A percentile compares a stretch with the other conserved stretches of the same genome.
Evolutionary conservation across 2,329 filamentous ascomycete species (phyloP).

Genomic region (Fusarium setosum): DNA sequence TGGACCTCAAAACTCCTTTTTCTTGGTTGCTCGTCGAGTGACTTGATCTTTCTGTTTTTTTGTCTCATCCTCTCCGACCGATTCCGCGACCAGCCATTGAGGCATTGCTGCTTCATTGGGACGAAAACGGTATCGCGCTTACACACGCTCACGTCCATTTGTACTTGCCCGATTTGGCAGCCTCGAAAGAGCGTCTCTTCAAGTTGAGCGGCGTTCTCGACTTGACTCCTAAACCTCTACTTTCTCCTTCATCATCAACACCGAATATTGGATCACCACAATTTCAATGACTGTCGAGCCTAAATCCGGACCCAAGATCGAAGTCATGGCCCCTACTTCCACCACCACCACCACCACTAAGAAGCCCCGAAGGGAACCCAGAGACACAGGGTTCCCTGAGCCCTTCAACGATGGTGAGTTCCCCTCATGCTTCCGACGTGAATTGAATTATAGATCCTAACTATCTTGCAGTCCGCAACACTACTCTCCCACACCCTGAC

Average conservation of each 20-base stretch:
- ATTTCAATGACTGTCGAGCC: constrained; percentile 18
- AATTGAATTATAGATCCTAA: constrained; percentile 8
- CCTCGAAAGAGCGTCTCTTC: constrained; percentile 28
- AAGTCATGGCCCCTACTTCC: constrained; percentile 42
- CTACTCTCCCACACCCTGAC: constrained; percentile 71
- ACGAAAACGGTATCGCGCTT: constrained; percentile 42
- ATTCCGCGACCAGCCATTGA: constrained; percentile 25
- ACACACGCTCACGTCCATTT: constrained; percentile 31
- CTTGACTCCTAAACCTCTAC: background rate
- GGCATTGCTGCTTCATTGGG: constrained; percentile 29
- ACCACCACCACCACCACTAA: constrained; percentile 39
- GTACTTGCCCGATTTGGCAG: constrained; percentile 38
- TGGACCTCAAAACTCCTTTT: constrained; percentile 32
- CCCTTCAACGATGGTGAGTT: constrained; percentile 59
- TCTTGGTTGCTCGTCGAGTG: constrained; percentile 10
- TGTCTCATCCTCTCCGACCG: background rate
- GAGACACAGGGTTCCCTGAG: constrained; percentile 65
- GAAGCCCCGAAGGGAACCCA: constrained; percentile 41
- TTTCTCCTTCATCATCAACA: background rate
- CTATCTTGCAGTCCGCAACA: constrained; percentile 60
- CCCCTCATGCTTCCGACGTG: no score
- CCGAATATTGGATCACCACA: background rate
- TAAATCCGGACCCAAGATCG: constrained; percentile 34
- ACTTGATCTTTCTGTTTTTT: constrained; percentile 6
- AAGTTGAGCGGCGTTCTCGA: constrained; percentile 22